Evolutionary conservation across 805 yeast genomes (phyloP).

Genomic region (Metschnikowia colocasiae): DNA sequence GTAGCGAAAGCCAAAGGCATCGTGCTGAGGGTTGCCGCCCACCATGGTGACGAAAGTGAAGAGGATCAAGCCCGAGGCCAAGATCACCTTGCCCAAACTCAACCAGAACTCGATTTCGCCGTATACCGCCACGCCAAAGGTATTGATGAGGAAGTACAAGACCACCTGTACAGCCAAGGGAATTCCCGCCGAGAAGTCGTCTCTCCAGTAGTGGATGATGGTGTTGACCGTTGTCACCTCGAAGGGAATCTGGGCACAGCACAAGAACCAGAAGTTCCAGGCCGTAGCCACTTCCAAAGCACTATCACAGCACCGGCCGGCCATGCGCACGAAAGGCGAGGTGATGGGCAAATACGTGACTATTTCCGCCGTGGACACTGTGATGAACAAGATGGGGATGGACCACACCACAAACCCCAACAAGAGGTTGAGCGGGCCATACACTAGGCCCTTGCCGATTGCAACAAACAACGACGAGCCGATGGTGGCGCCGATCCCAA

Average conservation of each 20-base stretch:
- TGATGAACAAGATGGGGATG: constrained; percentile 60
- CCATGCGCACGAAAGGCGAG: constrained; percentile 72
- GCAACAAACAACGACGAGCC: constrained; percentile 79
- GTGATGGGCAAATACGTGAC: constrained; percentile 71
- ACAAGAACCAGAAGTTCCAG: constrained; percentile 75
- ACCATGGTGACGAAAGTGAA: constrained; percentile 21
- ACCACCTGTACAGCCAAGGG: constrained; percentile 63
- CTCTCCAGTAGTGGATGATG: constrained; percentile 77
- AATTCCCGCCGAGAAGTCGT: constrained; percentile 68
- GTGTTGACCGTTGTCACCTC: constrained; percentile 80
- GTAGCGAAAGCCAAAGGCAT: constrained; percentile 21
- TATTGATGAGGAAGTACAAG: constrained; percentile 51
- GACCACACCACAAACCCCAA: constrained; percentile 68
- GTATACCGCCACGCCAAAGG: constrained; percentile 46
- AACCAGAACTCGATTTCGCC: constrained; percentile 56
- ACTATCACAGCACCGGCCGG: constrained; percentile 72
- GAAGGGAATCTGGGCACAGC: constrained; percentile 75
- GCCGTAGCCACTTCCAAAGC: constrained; percentile 74
- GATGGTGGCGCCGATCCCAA: constrained; percentile 78
- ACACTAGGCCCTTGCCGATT: constrained; percentile 58
- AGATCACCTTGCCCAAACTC: constrained; percentile 35
- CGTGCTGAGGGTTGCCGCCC: constrained; percentile 21
- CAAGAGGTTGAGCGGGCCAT: constrained; percentile 67
- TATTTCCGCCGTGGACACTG: constrained; percentile 74
- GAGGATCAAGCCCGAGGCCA: constrained; percentile 19